phyloP scores from a whole-genome alignment of 352 stramenopile species.

The Phytophthora lateralis region DNA sequence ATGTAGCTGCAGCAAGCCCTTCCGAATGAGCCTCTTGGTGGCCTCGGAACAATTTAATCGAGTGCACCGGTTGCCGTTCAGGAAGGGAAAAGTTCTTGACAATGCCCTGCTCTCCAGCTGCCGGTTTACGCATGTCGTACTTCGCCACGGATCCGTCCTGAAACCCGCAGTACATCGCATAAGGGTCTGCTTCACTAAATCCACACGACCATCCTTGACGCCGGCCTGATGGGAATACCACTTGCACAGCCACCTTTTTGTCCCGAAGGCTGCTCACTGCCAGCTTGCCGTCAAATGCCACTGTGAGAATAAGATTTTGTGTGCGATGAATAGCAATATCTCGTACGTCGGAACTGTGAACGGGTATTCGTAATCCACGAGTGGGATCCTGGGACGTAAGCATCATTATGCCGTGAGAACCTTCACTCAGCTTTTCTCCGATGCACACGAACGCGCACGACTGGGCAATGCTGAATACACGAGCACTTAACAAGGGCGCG shows the following conservation, averaged over 20 bases:
- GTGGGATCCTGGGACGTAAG: constrained; percentile 45
- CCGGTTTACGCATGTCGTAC: constrained; percentile 56
- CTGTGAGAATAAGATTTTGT: constrained; percentile 45
- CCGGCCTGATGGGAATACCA: constrained; percentile 37
- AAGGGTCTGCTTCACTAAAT: constrained; percentile 42
- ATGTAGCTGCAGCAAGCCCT: constrained; percentile 48
- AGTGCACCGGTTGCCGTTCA: constrained; percentile 60
- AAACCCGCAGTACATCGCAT: constrained; percentile 60
- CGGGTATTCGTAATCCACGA: constrained; percentile 30
- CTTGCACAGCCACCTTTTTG: constrained; percentile 47
- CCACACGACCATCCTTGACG: constrained; percentile 65
- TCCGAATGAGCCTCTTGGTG: constrained; percentile 27
- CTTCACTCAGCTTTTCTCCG: constrained; percentile 42
- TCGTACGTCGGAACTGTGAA: constrained; percentile 57
- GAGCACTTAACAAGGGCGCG: constrained; percentile 42
- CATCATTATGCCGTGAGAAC: constrained; percentile 49
- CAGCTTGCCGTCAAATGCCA: constrained; percentile 69
- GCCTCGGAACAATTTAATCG: constrained; percentile 42
- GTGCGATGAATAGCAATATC: constrained; percentile 54
- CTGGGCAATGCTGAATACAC: constrained; percentile 58
- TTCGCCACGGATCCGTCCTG: constrained; percentile 54
- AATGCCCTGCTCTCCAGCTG: constrained; percentile 27
- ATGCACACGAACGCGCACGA: constrained; percentile 60
- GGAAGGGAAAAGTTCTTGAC: constrained; percentile 43
- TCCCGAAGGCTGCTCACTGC: constrained; percentile 51